A percentile compares a stretch with the other conserved stretches of the same genome.
Conservation (phyloP, 805 yeast species). For the Pichia cabralensis region DNA sequence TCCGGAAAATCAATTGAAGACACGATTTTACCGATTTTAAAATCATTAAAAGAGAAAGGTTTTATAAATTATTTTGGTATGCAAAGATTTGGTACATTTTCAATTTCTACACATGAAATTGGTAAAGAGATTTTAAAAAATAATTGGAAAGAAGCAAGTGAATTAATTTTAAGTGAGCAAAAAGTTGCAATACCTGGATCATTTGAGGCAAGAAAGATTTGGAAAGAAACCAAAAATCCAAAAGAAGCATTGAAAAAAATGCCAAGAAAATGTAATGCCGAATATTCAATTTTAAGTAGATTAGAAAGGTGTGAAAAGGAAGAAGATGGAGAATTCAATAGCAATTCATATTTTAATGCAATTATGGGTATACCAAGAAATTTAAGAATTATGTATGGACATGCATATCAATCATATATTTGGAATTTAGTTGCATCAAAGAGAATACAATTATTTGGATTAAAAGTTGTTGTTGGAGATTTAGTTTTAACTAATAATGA, state of each 20-base stretch:
- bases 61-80: conserved; percentile 94
- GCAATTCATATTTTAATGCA: conserved; percentile 61
- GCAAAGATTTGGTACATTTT: conserved; percentile 96
- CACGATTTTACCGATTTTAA: conserved; percentile 41
- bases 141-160: conserved; percentile 75
- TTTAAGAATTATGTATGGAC: conserved; percentile 88
- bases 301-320: conserved; percentile 43
- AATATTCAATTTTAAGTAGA: conserved; percentile 55
- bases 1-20: conserved; percentile 30
- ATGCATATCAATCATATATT: conserved; percentile 91
- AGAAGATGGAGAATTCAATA: conserved; percentile 35
- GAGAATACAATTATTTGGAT: conserved; percentile 64
- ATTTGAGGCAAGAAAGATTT: conserved; percentile 67
- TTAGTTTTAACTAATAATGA: conserved; percentile 44
- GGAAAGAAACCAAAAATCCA: conserved; percentile 70
- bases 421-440: conserved; percentile 86
- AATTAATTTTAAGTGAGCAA: conserved; percentile 75
- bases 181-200: conserved; percentile 77
- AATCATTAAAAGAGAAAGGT: conserved; percentile 54
- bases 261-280: conserved; percentile 89
- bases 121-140: conserved; percentile 65
- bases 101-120: conserved; percentile 79
- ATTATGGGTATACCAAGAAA: conserved; percentile 87
- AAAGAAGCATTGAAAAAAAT: conserved; percentile 52
- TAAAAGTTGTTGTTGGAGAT: conserved; percentile 69